A percentile compares a stretch with the other conserved stretches of the same genome.
These are phyloP conservation scores for Blakeslea trispora DNA, from an alignment of 371 early-diverging fungal genomes.

Conservation along the genomic window DNA sequence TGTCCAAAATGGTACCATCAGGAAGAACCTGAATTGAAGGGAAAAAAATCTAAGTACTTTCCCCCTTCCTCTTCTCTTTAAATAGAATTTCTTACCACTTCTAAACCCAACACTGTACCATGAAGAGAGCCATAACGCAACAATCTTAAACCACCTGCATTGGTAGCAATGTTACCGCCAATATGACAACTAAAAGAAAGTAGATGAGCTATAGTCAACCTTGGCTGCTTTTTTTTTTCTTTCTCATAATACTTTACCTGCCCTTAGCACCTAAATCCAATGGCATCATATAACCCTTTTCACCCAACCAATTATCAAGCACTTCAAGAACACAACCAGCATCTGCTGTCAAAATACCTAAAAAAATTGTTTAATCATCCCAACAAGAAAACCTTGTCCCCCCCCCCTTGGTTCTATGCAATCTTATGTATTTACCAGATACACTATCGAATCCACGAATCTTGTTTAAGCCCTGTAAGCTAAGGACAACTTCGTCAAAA, in stretches of 20 bases:
- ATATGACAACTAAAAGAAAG: conserved; percentile 84
- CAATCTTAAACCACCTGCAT: conserved; percentile 94
- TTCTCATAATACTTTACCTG: conserved; percentile 41
- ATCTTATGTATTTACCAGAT: conserved; percentile 56
- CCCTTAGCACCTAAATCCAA: conserved; percentile 95
- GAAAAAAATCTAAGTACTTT: too few relatives aligned
- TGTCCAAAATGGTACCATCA: conserved; percentile 89
- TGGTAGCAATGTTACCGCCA: conserved; percentile 98
- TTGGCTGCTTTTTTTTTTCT: too few relatives aligned
- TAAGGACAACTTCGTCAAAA: conserved; percentile 92
- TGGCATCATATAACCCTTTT: conserved; percentile 90
- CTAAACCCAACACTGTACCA: conserved; percentile 90
- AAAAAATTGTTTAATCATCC: conserved; percentile 3
- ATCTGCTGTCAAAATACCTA: conserved; percentile 83
- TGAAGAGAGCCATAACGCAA: conserved; percentile 94
- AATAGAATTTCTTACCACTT: conserved; percentile 56
- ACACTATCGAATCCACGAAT: conserved; percentile 84
- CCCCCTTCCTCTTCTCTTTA: too few relatives aligned
- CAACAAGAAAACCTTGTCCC: not conserved
- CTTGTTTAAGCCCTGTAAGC: conserved; percentile 74
- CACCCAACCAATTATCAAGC: conserved; percentile 85
- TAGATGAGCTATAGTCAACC: too few relatives aligned
- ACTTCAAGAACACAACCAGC: conserved; percentile 92
- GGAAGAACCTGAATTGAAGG: conserved; percentile 56
- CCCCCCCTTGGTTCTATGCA: not conserved